Base-by-base conservation (phyloP, 495 filamentous ascomycete genomes). In the Penicillium canariense region DNA sequence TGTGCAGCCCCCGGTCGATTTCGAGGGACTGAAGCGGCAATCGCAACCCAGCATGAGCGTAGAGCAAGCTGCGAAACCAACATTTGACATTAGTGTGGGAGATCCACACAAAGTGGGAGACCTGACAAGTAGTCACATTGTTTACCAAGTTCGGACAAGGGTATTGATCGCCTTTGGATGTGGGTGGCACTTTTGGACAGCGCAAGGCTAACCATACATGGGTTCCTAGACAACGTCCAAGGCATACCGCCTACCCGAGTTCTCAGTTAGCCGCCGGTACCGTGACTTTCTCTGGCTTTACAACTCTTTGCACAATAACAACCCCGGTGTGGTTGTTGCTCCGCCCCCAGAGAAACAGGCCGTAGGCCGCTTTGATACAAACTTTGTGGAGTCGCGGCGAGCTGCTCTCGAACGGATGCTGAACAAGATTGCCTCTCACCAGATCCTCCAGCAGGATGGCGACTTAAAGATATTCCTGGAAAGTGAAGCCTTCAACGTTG, bases 81-180 rank as follows among this genome's bases (percentile, higher is more conserved):
- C 78, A 25, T 97, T 97, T 68, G 78, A 89, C n/a, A 96, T 98
- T 56, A 83, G 79, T 2, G 94, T 98, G 11, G 94, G 94, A 38
- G 94, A 98, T 76, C 95, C 95, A 34, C 90, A 96, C 69, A 98
- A 97, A 70, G 92, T 98, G 51, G 95, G 94, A 38, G 94, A 97
- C 72, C 72, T 97, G 65, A 96, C 95, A 11, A 96, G 88, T 64
- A 96, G 91, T 56, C 94, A 98, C 72, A 98, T 94, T 62, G 95
- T 96, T 20, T 98, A 98, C 71, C 88, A 91, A 58, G 93, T 98
- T 36, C 79, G 87, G 64, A 98, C 94, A 28, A 94, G 87, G 86
- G 91, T 96, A 83, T 54, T 48, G 47, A 15, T 34, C 12, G 11
- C 27, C 49, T 30, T 35, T 12, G 22, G 8, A 26, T n/a, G 26